Base-by-base conservation (phyloP, 164 flowering plant genomes). In the Vitis riparia region DNA sequence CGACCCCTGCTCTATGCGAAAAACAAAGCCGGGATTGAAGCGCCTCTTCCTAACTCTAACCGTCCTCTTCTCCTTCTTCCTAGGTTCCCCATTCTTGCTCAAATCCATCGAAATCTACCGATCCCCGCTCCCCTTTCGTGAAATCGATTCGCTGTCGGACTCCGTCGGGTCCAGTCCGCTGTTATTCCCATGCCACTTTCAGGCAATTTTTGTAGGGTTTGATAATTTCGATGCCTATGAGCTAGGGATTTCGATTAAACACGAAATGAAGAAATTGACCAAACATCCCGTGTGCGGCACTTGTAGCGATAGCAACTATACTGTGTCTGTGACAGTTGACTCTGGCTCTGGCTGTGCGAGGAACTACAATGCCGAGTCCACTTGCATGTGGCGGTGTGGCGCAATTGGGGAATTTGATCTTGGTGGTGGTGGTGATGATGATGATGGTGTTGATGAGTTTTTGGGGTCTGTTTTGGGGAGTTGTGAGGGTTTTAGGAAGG, bases 31-130 rank as follows among this genome's bases (percentile, higher is more conserved):
- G 15, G 94, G 98, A 50, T 13, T 82, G 71, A 93, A 95, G 75
- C 94, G 99, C 37, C 81, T 93, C 48, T 32, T 78, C 58, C 80
- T 95, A 56, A 85, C 91, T 47, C 68, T 88, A 51, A 59, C 92
- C 4, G 89, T 90, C 47, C 80, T 95, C 80, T 52, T 88, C 75
- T 95, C 96, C 59, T 95, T 91, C 86, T 19, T 93, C 63, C 53
- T 85, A 70, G 98, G 95, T 60, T 68, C 84, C 16, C 97, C 98
- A 1, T 83, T 93, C 66, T 74, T 93, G 55, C 81, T 89, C 70
- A 93, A 91, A 74, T 83, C 99, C 8, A 79, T 91, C 1, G 98
- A 90, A 76, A 93, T 95, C 67, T 93, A 93, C 79, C 84, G 98
- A 17, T 85, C 97, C 2, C 89, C 98, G 8, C 84, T 95, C 15